Base-by-base conservation (phyloP, 257 asterid species). In the Nicotiana knightiana region DNA sequence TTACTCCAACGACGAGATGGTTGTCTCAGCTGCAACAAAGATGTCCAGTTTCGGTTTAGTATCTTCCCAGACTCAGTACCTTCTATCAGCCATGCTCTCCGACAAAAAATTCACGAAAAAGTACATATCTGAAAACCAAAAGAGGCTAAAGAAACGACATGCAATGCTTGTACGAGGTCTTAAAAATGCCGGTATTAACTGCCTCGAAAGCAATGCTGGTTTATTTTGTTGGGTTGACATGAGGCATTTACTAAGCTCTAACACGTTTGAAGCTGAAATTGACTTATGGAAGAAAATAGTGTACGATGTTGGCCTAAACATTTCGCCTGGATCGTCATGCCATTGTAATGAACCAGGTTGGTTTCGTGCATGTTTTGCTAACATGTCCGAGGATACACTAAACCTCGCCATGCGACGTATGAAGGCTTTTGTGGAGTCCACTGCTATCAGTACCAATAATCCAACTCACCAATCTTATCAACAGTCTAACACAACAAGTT, bases 21-120 rank as follows among this genome's bases (percentile, higher is more conserved):
- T 94, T 1, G 93, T 94, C n/a, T 81, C 92, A 1, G 96, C 97
- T 0, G 97, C 97, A 0, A 94, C 97, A 0, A 94, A 94, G 61
- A 94, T 94, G 98, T 94, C 97, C 0, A 94, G 97, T 76, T 94
- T 94, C 83, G 97, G 97, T 7, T 63, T 94, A 7, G 86, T 94
- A n/a, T 94, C 98, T 1, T 94, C 98, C 0, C 98, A 93, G 39
- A 93, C 97, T 2, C 97, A 94, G 67, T 87, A 91, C 35, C 90
- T 93, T 2, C 88, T 94, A 0, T 87, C 97, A 1, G 91, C 87
- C 46, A 90, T 94, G 92, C 92, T 93, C 18, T 91, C 97, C 0
- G 94, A 94, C 86, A 85, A 89, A 2, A 86, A 79, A n/a, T 94
- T 94, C 81, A 77, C 92, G 0, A 87, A n/a, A 43, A 85, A 46